These are phyloP conservation scores for barrel medic (Medicago truncatula) DNA, from an alignment of 306 rosid genomes.

Conservation along the genomic window MtrunA17r5.0-ANR NC_053044.1:57407501-57408000, in stretches of 20 bases:
- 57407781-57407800: background rate
- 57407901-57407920: background rate
- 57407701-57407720: background rate
- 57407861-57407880: background rate
- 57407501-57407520: background rate
- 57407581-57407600: background rate
- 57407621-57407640: background rate
- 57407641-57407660: too few relatives aligned
- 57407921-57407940: background rate
- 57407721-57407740: background rate
- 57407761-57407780: background rate
- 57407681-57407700: background rate
- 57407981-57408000: background rate
- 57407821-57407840: background rate
- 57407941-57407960: background rate
- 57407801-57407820: too few relatives aligned
- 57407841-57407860: background rate
- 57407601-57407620: background rate
- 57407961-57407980: background rate
- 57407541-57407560: background rate
- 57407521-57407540: background rate
- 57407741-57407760: background rate
- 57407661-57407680: background rate
- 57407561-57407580: background rate
- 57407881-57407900: background rate